Conservation (phyloP, 2,329 filamentous ascomycete genomes). For the Pseudogymnoascus sp. region DNA sequence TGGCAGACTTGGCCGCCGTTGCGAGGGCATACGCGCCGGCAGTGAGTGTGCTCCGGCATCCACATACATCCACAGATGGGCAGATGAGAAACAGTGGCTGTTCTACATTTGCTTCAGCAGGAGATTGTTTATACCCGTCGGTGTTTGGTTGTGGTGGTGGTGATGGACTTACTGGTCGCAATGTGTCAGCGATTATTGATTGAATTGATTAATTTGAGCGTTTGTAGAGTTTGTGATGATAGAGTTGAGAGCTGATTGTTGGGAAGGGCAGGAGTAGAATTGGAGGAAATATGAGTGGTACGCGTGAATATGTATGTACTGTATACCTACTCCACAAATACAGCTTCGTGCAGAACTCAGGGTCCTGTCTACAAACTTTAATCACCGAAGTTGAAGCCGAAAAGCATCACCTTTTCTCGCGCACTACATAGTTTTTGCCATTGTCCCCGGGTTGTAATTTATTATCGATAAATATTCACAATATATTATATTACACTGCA, state of each 20-base stretch:
- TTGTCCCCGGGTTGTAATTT: not conserved
- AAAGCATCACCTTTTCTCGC: not conserved
- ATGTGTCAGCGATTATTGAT: not conserved
- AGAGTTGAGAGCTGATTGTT: not conserved
- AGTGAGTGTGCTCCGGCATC: not conserved
- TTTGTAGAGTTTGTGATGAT: not conserved
- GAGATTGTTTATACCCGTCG: not conserved
- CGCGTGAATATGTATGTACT: not conserved
- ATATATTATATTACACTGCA: not conserved
- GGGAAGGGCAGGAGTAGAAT: too few species aligned
- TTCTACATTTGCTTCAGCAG: conserved; percentile 4
- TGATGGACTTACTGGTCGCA: not conserved
- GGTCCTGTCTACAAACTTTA: conserved; percentile 3
- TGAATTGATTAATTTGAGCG: not conserved
- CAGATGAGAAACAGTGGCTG: not conserved
- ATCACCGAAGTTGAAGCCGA: not conserved
- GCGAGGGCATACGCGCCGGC: not conserved
- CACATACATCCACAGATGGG: not conserved
- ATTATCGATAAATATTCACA: not conserved
- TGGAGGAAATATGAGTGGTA: not conserved
- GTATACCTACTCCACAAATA: not conserved
- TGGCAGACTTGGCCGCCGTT: not conserved
- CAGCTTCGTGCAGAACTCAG: not conserved
- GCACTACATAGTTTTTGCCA: not conserved
- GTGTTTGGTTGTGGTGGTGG: not conserved